Evolutionary conservation across 1,284 basidiomycete species (phyloP).

Genomic region (Heterobasidion irregulare): DNA sequence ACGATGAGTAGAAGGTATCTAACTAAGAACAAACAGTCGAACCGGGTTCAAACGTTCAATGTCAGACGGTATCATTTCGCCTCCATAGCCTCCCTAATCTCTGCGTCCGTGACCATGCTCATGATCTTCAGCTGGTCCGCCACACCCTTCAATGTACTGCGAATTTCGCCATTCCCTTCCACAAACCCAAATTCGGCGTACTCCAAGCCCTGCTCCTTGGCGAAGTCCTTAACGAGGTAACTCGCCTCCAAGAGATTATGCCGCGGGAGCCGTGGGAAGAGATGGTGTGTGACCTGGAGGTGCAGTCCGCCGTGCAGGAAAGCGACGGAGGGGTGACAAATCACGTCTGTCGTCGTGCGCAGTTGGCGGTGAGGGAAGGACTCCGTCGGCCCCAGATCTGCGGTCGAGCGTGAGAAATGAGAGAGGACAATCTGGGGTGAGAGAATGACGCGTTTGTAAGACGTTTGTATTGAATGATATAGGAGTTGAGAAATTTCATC

Average conservation of each 20-base stretch:
- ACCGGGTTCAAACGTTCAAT: neutral
- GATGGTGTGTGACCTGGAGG: conserved; percentile 94
- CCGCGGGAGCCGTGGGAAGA: conserved; percentile 92
- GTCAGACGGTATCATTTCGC: conserved; percentile 15
- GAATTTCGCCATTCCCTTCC: conserved; percentile 74
- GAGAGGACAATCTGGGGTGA: conserved; percentile 84
- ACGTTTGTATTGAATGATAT: neutral
- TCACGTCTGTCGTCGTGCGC: conserved; percentile 93
- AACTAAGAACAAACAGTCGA: too few species aligned
- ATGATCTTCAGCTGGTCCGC: conserved; percentile 78
- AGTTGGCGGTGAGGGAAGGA: conserved; percentile 92
- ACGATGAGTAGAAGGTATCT: too few species aligned
- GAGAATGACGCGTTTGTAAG: neutral
- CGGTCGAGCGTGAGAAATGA: conserved; percentile 94
- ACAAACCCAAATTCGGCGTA: conserved; percentile 91
- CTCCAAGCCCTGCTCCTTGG: conserved; percentile 72
- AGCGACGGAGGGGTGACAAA: conserved; percentile 76
- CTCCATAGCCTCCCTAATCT: conserved; percentile 51
- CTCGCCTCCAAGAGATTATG: conserved; percentile 87
- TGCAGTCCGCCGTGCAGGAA: conserved; percentile 93
- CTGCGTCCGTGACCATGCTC: conserved; percentile 60
- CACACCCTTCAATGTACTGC: conserved; percentile 70
- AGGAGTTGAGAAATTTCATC: conserved; percentile 7
- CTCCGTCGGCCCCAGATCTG: conserved; percentile 84
- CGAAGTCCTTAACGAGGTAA: conserved; percentile 78